A percentile compares a stretch with the other conserved stretches of the same genome.
Conservation (phyloP, 2,329 filamentous ascomycete genomes). For the Biscogniauxia sp. region DNA sequence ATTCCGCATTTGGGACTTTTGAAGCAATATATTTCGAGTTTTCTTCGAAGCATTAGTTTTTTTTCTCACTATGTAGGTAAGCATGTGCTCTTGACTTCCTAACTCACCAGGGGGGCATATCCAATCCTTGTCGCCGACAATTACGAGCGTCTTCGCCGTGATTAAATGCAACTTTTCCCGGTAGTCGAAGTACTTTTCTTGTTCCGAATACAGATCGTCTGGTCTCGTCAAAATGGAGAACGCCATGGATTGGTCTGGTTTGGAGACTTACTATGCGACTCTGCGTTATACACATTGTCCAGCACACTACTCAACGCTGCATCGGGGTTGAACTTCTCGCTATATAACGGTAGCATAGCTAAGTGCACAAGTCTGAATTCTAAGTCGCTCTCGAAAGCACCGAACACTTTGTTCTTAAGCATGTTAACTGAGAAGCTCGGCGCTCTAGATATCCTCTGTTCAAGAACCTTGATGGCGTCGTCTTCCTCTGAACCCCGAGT, state of each 20-base stretch:
- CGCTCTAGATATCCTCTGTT: conserved; percentile 31
- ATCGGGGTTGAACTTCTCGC: conserved; percentile 35
- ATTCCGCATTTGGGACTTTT: conserved; percentile 25
- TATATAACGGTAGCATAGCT: conserved; percentile 37
- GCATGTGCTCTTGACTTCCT: conserved; percentile 29
- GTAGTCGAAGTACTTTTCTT: conserved; percentile 40
- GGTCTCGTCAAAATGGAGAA: not conserved
- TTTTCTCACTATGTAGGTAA: conserved; percentile 27
- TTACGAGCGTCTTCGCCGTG: conserved; percentile 34
- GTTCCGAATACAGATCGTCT: conserved; percentile 36
- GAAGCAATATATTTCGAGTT: conserved; percentile 33
- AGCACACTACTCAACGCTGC: conserved; percentile 30
- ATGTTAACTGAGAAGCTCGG: conserved; percentile 38
- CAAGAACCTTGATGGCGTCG: conserved; percentile 32
- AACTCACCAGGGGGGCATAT: conserved; percentile 36
- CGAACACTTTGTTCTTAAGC: conserved; percentile 38
- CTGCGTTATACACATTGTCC: conserved; percentile 33
- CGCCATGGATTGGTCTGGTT: not conserved
- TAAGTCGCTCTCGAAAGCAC: conserved; percentile 35
- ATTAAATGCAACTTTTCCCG: conserved; percentile 28
- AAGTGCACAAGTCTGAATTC: conserved; percentile 39
- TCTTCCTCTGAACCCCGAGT: conserved; percentile 30
- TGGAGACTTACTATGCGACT: conserved; percentile 34
- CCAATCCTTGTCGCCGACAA: conserved; percentile 40
- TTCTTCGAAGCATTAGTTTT: conserved; percentile 25